A percentile compares a stretch with the other conserved stretches of the same genome.
These are phyloP conservation scores for Crithidia brevicula DNA, from an alignment of 208 protist species.

Conservation along the genomic window DNA sequence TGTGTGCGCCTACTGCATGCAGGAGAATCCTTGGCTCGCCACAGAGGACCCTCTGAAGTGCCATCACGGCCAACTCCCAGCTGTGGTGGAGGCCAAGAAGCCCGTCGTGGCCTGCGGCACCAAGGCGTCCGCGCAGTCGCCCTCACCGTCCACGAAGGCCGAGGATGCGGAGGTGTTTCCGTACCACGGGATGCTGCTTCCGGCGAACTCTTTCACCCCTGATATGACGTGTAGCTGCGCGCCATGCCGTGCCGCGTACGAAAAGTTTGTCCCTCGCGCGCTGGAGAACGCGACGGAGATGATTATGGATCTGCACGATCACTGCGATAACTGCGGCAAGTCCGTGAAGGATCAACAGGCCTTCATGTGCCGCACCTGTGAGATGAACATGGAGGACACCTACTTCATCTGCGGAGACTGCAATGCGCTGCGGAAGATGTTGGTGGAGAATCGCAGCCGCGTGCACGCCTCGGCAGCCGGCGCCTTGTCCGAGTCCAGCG, in stretches of 20 bases:
- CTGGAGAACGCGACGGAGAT: constrained; percentile 64
- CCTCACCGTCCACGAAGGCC: constrained; percentile 2
- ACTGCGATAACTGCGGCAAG: constrained; percentile 71
- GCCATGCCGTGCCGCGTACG: constrained; percentile 65
- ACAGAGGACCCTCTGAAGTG: constrained; percentile 58
- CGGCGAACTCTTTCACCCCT: constrained; percentile 65
- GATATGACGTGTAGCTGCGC: constrained; percentile 69
- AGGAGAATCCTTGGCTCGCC: constrained; percentile 82
- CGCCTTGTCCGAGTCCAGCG: too few relatives aligned
- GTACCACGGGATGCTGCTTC: constrained; percentile 78
- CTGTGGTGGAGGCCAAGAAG: constrained; percentile 23
- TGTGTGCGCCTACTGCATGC: constrained; percentile 81
- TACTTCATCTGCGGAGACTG: constrained; percentile 79
- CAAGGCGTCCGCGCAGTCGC: not conserved
- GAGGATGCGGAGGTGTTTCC: constrained; percentile 42
- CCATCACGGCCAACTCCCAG: constrained; percentile 64
- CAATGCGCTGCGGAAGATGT: constrained; percentile 58
- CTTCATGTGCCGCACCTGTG: constrained; percentile 86
- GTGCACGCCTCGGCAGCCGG: constrained; percentile 10
- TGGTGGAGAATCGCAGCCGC: constrained; percentile 11
- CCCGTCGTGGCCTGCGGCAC: constrained; percentile 54
- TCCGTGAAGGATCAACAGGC: constrained; percentile 52
- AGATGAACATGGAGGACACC: constrained; percentile 50
- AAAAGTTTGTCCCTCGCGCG: constrained; percentile 66
- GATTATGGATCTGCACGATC: constrained; percentile 73